A percentile compares a stretch with the other conserved stretches of the same genome.
Evolutionary conservation across 2,329 filamentous ascomycete species (phyloP).

Genomic region (Exophiala bonariae): DNA sequence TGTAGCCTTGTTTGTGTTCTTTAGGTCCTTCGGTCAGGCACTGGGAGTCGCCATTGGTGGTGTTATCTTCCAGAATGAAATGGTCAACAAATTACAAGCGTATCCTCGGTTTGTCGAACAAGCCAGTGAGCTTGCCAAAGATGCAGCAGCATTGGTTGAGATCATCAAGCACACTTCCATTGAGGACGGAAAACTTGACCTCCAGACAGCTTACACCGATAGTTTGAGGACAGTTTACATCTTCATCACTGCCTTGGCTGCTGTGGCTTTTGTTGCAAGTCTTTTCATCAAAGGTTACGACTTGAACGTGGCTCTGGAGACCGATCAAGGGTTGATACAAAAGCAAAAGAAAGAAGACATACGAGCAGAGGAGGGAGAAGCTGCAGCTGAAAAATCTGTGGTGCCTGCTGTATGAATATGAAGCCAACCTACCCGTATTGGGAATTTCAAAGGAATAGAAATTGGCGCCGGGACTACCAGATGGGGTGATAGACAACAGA

Average conservation of each 20-base stretch:
- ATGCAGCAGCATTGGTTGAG: conserved; percentile 60
- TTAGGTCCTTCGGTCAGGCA: conserved; percentile 64
- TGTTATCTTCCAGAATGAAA: conserved; percentile 68
- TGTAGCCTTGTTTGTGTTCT: conserved; percentile 67
- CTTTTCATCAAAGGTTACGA: conserved; percentile 53
- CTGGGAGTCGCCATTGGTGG: conserved; percentile 67
- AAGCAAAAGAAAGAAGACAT: conserved; percentile 34
- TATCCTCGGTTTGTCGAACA: conserved; percentile 50
- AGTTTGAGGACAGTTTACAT: conserved; percentile 57
- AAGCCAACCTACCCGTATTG: too few relatives aligned
- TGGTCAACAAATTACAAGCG: conserved; percentile 51
- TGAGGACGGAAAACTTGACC: conserved; percentile 39
- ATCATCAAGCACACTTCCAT: conserved; percentile 57
- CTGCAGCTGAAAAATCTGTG: too few relatives aligned
- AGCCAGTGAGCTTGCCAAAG: conserved; percentile 53
- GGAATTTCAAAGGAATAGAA: too few relatives aligned
- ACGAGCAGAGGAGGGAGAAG: too few relatives aligned
- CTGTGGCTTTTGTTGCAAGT: conserved; percentile 52
- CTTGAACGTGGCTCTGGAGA: conserved; percentile 49
- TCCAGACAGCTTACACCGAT: conserved; percentile 56
- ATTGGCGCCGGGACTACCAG: too few relatives aligned
- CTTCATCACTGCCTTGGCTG: conserved; percentile 55
- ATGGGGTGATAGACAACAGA: too few relatives aligned
- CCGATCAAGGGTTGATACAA: conserved; percentile 49
- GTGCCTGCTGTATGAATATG: too few relatives aligned